Base-by-base conservation (phyloP, 306 rosid species). In the Lathyrus aphaca region DNA sequence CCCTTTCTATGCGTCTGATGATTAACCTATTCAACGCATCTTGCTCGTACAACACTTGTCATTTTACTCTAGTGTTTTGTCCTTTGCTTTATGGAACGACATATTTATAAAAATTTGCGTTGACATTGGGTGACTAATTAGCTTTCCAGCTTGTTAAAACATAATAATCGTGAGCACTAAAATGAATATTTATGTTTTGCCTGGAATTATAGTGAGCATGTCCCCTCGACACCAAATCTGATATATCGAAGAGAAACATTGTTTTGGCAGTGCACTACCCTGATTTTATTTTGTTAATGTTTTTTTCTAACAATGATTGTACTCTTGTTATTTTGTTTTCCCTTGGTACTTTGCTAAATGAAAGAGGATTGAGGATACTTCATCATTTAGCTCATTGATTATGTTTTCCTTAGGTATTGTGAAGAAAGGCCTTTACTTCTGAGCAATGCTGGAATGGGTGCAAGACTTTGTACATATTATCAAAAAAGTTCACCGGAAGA, bases 351-450 rank as follows among this genome's bases (percentile, higher is more conserved):
- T 19, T 10, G 54, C 57, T 55, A 51, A 35, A 69, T 46, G 68
- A 59, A 64, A 18, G 53, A 48, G 29, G 59, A 57, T 27, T 30
- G 53, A 48, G 49, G 59, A 53, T 69, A 66, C 54, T 66, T 13
- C n/a, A 67, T 30, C 11, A n/a, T 42, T 69, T 49, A 73, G 29
- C 48, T 73, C 12, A 17, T 72, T 62, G 58, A 35, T 51, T 69
- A 43, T 73, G 61, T 72, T 70, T 37, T 77, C 64, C 72, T 79
- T 67, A 94, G 98, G 87, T 93, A 93, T 77, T 90, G 97, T 51
- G 98, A 93, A 86, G 98, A 93, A 85, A 86, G 98, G 71, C 98
- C 98, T 77, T 84, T 93, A 75, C 93, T 93, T 75, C 75, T 90
- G 86, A 82, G 97, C 83, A 93, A 88, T 81, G 84, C 76, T 72